Base-by-base conservation (phyloP, 306 rosid species). In the Gastrolobium bilobum region DNA sequence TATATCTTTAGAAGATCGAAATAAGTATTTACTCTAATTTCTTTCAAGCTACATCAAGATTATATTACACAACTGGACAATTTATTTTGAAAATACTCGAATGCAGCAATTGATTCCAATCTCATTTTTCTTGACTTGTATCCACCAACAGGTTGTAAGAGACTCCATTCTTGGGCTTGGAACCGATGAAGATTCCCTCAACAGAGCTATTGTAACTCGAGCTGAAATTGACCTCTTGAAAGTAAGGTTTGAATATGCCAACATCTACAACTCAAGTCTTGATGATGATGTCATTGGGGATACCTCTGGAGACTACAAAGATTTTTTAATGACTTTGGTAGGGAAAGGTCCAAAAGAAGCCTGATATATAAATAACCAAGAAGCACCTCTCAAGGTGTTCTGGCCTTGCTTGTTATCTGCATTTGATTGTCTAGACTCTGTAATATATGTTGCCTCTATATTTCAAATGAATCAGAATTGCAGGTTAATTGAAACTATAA, bases 181-280 rank as follows among this genome's bases (percentile, higher is more conserved):
- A 79, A 96, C 99, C 0, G 98, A 93, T 63, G 99, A 96, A 85
- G 96, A 88, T 54, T 86, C 97, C 0, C 90, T 96, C 39, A 88
- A 81, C 56, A 86, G 99, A 88, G 92, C 88, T n/a, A 91, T 96
- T 15, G 86, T 96, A 58, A 82, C 85, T 70, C 79, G 98, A 83
- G 93, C 91, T 2, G 99, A 93, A 89, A 83, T 90, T 2, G 99
- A 96, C 80, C 42, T 87, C 69, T 78, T 48, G 86, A 88, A 82
- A 75, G 79, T 90, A 47, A 83, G 88, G 81, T 91, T 85, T 10
- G 94, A 88, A 76, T 93, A 96, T 68, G 79, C 86, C 1, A 78
- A 51, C 71, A 77, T 88, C 83, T 91, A 72, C 84, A 84, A 87
- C 51, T n/a, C 40, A 37, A 82, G 86, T 85, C 90, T 93, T 35